Base-by-base conservation (phyloP, 1,139 yeast genomes). In the Yamadazyma oceani region DNA sequence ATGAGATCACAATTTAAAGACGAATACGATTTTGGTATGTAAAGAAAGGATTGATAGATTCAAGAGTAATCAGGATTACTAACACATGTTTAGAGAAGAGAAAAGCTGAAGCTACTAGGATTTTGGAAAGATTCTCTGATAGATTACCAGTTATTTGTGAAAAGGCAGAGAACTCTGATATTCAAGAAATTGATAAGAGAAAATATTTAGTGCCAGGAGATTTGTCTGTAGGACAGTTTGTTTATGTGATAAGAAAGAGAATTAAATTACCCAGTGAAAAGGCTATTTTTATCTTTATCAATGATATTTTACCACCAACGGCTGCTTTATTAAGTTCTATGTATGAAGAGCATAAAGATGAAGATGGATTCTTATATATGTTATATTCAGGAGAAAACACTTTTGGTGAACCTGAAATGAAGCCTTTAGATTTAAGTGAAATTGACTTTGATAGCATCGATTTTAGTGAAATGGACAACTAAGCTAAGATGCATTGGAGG, bases 71-170 rank as follows among this genome's bases (percentile, higher is more conserved):
- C n/a, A n/a, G n/a, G n/a, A n/a, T 78, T 43, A 48, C 50, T 46
- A 47, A 45, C 50, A 21, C 9, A n/a, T 12, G 3, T 31, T 4
- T 41, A 45, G 97, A 89, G 62, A 88, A 90, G 69, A 86, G 98
- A 74, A 85, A 87, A 73, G 94, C 96, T 9, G 98, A 92, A 66
- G 90, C 97, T 29, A 81, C 85, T 48, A 81, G 97, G 57, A 92
- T 92, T 60, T 80, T 89, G 47, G 85, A 85, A 55, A 85, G 94
- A 62, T 92, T 90, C 66, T 75, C 79, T 44, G 96, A 92, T 62
- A 78, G 98, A 55, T 88, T 92, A 45, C 98, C 98, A 9, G 97
- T 86, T 23, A 92, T 92, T 55, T 94, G 98, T 64, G 98, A 92
- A 68, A 86, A 90, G 69, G 97, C 92, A 31, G 97, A 90, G 66